These are phyloP conservation scores for Lagerstroemia speciosa DNA, from an alignment of 345 rosid genomes.

Conservation along the genomic window DNA sequence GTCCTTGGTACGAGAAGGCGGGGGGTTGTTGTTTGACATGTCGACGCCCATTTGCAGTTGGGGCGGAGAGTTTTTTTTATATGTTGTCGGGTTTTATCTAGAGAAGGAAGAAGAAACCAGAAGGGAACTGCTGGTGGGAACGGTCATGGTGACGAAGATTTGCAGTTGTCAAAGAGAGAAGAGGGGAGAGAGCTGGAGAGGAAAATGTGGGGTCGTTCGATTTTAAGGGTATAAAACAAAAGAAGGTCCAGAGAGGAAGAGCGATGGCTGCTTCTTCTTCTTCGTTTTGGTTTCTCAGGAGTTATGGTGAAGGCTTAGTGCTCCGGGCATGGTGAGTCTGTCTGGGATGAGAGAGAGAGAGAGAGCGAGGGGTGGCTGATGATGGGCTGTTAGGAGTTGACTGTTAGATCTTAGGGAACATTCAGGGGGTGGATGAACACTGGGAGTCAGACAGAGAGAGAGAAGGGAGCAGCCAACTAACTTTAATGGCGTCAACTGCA, in stretches of 20 bases:
- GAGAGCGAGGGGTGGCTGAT: background rate
- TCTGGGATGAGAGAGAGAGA: too few relatives aligned
- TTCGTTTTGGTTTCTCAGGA: too few relatives aligned
- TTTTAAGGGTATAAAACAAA: slow-evolving; percentile 89
- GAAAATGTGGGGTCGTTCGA: slow-evolving; percentile 40
- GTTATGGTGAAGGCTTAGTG: too few relatives aligned
- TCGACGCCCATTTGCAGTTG: slow-evolving; percentile 71
- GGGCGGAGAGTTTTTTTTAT: background rate
- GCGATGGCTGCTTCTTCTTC: too few relatives aligned
- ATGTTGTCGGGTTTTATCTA: slow-evolving; percentile 1
- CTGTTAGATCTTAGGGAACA: slow-evolving; percentile 71
- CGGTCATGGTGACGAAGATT: slow-evolving; percentile 1
- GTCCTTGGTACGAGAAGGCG: slow-evolving; percentile 60
- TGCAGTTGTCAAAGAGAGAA: slow-evolving; percentile 11
- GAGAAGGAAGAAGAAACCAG: too few relatives aligned
- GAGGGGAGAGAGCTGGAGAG: slow-evolving; percentile 12
- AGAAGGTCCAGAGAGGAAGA: slow-evolving; percentile 12
- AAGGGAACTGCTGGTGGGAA: slow-evolving; percentile 9
- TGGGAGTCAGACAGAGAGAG: slow-evolving; percentile 10
- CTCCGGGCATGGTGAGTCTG: too few relatives aligned
- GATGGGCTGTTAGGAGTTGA: slow-evolving; percentile 80
- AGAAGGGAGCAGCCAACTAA: slow-evolving; percentile 43
- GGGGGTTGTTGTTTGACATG: slow-evolving; percentile 71
- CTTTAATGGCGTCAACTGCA: slow-evolving; percentile 45
- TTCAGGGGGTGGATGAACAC: slow-evolving; percentile 15